A percentile compares a stretch with the other conserved stretches of the same genome.
Evolutionary conservation across 2,329 filamentous ascomycete species (phyloP).

Genomic region (Aureobasidium lini): DNA sequence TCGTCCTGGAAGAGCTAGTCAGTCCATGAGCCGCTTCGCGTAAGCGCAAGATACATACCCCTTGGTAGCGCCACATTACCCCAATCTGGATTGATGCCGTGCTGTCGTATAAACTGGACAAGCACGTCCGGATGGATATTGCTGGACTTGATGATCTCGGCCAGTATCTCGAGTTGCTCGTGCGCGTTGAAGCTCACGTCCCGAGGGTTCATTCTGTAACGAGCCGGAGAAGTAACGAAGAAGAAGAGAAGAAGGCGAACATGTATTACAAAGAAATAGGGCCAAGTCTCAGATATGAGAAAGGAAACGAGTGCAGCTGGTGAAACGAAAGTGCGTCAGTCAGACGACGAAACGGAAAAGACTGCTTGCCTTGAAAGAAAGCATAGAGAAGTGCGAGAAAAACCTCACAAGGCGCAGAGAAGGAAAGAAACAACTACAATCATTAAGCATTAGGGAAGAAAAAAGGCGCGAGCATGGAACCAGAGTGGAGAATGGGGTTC

Average conservation of each 20-base stretch:
- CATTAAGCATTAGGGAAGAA: not conserved
- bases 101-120: slow-evolving; percentile 37
- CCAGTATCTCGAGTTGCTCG: slow-evolving; percentile 35
- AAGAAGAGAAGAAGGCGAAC: slow-evolving; percentile 13
- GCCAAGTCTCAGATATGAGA: slow-evolving; percentile 11
- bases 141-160: slow-evolving; percentile 45
- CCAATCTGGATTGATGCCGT: slow-evolving; percentile 41
- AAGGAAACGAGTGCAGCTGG: slow-evolving; percentile 13
- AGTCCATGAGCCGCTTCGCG: not conserved
- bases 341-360: slow-evolving; percentile 9
- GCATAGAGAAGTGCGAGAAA: slow-evolving; percentile 5
- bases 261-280: slow-evolving; percentile 12
- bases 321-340: slow-evolving; percentile 14
- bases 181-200: slow-evolving; percentile 8
- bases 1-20: slow-evolving; percentile 23
- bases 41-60: slow-evolving; percentile 32
- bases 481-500: slow-evolving; percentile 10
- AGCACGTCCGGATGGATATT: slow-evolving; percentile 37
- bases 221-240: slow-evolving; percentile 6
- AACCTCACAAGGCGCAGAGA: not conserved
- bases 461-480: slow-evolving; percentile 10
- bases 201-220: slow-evolving; percentile 13
- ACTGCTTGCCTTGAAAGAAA: slow-evolving; percentile 10
- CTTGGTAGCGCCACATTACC: slow-evolving; percentile 42
- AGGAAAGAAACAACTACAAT: not conserved